Base-by-base conservation (phyloP, 352 stramenopile species). In the Halophytophthora polymorphica region DNA sequence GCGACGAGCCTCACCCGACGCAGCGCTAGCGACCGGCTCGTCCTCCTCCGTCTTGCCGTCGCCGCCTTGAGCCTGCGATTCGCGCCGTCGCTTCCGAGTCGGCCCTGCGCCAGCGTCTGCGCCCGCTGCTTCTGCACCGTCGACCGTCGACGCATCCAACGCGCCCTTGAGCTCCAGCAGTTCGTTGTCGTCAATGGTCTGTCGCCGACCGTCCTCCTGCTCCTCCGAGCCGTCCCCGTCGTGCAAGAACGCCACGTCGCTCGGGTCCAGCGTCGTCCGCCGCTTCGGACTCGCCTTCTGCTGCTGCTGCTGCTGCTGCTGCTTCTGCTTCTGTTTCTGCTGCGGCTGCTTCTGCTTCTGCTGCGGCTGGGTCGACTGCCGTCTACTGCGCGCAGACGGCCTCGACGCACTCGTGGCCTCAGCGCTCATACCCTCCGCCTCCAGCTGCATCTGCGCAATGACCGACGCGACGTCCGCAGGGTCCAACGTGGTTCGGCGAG, bases 151-250 rank as follows among this genome's bases (percentile, higher is more conserved):
- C 29, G 40, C 45, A 10, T 44, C 55, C 11, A 71, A 34, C n/a
- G 50, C 60, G n/a, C 48, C 50, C 13, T 64, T 58, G 25, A 86
- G 45, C 31, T 79, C 71, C 10, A 66, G 43, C 17, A 86, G 54
- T 19, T 69, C 76, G n/a, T 65, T 64, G 10, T 77, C 61, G 11
- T 82, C 71, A 43, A 90, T 83, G 0, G 80, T 88, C 28, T 85
- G 73, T 35, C 79, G 76, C 31, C 77, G 77, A 13, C 33, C 34
- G n/a, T 52, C 44, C 13, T 56, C 38, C 25, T 57, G 21, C 31
- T 56, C 29, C 25, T 59, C 44, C 3, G 18, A 47, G 17, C 18
- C 50, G 15, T 44, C 25, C 25, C 8, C 50, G 18, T 50, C 42
- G 10, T 66, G 22, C 45, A 69, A 49, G 15, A 53, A 25, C 38